Percentiles rank a stretch among this genome's conserved stretches.
phyloP scores from a whole-genome alignment of 2,329 filamentous ascomycete genomes.

The Arachnopeziza araneosa region DNA sequence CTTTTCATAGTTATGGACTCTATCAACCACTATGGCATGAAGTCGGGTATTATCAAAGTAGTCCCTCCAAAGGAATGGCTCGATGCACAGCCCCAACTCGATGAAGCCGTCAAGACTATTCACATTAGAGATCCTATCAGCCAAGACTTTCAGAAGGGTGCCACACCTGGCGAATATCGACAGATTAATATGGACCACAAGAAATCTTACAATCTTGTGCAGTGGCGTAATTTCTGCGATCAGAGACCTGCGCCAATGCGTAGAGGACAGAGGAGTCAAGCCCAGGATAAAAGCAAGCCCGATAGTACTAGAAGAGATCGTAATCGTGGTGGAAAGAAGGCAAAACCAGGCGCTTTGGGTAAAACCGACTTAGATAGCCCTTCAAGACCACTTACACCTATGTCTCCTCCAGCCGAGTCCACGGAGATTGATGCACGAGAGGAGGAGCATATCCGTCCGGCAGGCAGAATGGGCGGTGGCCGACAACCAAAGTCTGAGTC shows the following conservation, averaged over 20 bases:
- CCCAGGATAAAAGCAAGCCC: slow-evolving; percentile 30
- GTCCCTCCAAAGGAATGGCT: slow-evolving; percentile 93
- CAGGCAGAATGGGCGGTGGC: slow-evolving; percentile 41
- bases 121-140: slow-evolving; percentile 95
- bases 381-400: slow-evolving; percentile 43
- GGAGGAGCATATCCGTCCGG: slow-evolving; percentile 37
- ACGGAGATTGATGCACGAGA: slow-evolving; percentile 33
- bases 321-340: slow-evolving; percentile 15
- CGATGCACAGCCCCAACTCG: slow-evolving; percentile 68
- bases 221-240: slow-evolving; percentile 91
- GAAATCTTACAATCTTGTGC: slow-evolving; percentile 90
- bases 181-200: slow-evolving; percentile 97
- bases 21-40: slow-evolving; percentile 94
- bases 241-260: slow-evolving; percentile 93
- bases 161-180: slow-evolving; percentile 88
- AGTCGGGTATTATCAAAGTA: slow-evolving; percentile 93
- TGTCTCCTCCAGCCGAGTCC: slow-evolving; percentile 40
- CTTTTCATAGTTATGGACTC: slow-evolving; percentile 50
- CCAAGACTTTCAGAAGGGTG: slow-evolving; percentile 79
- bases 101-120: slow-evolving; percentile 85
- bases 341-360: slow-evolving; percentile 14
- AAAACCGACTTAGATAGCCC: slow-evolving; percentile 21
- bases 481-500: slow-evolving; percentile 43
- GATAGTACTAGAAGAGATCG: slow-evolving; percentile 21
- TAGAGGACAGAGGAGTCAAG: slow-evolving; percentile 71